Base-by-base conservation (phyloP, 2,329 filamentous ascomycete species). In the Paecilomyces sp. region DNA sequence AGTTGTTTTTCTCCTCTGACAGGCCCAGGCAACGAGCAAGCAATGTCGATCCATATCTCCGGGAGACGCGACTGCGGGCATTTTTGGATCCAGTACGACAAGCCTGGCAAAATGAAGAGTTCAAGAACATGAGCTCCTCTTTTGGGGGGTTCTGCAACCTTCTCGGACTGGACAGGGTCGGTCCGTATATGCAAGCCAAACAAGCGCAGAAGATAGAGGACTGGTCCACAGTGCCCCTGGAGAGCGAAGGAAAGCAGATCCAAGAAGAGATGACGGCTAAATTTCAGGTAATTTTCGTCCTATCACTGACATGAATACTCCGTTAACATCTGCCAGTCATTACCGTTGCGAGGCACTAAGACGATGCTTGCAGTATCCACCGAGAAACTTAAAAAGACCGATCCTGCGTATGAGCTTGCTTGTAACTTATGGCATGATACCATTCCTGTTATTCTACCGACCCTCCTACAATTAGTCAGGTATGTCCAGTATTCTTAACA, bases 351-450 rank as follows among this genome's bases (percentile, higher is more conserved):
- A 59, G 84, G 90, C 6, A 97, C 93, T 1, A 97, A 97, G 71
- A 91, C 91, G 0, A 90, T 97, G 70, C 78, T 99, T n/a, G 90
- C 89, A 1, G 93, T 92, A 55, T 95, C 93, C 0, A 93, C 94
- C 0, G 95, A 99, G 66, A 91, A 91, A 70, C 77, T 97, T 7
- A 88, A 91, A 55, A 90, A 89, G 66, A 83, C 83, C 4, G 88
- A 89, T 3, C 77, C 85, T 8, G 81, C 90, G 0, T 94, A 92
- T 66, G 85, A 89, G 62, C 85, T 89, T 28, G 90, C 92, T 0
- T 88, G 87, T 66, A 81, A 82, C 18, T 77, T 99, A n/a, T 99
- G 94, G 94, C 85, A 88, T 60, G 88, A 92, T 58, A 83, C 88
- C 0, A 89, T 97, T 58, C 89, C 91, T 0, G 77, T 85, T 18